phyloP scores from a whole-genome alignment of 257 asterid genomes.

The Primulina huaijiensis region DNA sequence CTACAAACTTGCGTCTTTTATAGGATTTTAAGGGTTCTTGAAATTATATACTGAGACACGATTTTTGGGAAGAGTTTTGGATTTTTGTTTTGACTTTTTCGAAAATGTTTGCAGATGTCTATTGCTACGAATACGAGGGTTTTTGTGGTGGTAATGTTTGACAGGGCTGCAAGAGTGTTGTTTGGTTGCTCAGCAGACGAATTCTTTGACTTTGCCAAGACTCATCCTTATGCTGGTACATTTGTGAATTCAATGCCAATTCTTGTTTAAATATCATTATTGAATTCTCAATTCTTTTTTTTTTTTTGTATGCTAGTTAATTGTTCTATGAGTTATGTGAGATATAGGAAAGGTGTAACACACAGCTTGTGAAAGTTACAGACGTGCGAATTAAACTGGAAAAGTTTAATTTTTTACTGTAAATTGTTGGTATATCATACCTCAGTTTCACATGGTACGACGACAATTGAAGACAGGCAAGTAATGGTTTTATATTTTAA shows the following conservation, averaged over 20 bases:
- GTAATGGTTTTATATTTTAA: too few relatives aligned
- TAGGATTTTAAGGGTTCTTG: neutral
- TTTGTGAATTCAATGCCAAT: neutral
- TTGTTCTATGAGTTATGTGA: neutral
- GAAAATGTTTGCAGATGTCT: constrained; percentile 55
- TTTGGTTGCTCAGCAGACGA: constrained; percentile 94
- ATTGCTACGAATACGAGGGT: constrained; percentile 70
- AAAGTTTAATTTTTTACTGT: neutral
- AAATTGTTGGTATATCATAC: constrained; percentile 1
- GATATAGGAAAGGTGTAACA: neutral
- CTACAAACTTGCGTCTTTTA: too few relatives aligned
- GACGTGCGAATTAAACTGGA: neutral
- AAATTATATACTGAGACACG: neutral
- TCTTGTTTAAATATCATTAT: neutral
- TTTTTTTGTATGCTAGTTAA: neutral
- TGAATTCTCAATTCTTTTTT: neutral
- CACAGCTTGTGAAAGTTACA: neutral
- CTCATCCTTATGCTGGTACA: constrained; percentile 68
- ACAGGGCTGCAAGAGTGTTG: constrained; percentile 73
- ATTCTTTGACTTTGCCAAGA: constrained; percentile 70
- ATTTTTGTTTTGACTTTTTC: neutral
- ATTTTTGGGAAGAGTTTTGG: neutral
- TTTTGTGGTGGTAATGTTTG: constrained; percentile 79
- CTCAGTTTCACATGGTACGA: neutral
- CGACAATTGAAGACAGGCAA: too few relatives aligned